These are phyloP conservation scores for Trichoderma polysporum DNA, from an alignment of 2,329 filamentous ascomycete species.

Conservation along the genomic window DNA sequence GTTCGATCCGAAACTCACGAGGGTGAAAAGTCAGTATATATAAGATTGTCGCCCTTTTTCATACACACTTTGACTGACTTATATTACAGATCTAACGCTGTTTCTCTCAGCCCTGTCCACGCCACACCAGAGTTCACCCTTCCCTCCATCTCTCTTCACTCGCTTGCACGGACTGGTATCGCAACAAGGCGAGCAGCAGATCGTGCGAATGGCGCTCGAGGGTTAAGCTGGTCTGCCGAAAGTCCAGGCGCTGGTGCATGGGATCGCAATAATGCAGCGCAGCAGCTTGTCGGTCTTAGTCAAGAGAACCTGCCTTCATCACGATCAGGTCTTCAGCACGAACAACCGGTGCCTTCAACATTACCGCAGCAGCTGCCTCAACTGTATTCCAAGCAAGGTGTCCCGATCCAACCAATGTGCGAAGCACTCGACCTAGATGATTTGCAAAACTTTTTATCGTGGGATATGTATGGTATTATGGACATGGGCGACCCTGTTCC, in stretches of 20 bases:
- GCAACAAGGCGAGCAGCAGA: conserved; percentile 21
- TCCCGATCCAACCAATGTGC: conserved; percentile 31
- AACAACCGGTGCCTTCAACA: conserved; percentile 33
- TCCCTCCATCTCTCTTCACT: conserved; percentile 28
- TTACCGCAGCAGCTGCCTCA: neutral
- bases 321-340: conserved; percentile 38
- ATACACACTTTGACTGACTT: neutral
- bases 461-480: conserved; percentile 44
- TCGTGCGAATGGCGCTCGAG: conserved; percentile 20
- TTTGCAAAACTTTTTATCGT: conserved; percentile 40
- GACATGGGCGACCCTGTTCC: conserved; percentile 40
- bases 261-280: conserved; percentile 30
- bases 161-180: conserved; percentile 25
- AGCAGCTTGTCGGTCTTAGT: conserved; percentile 30
- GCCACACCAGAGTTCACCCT: conserved; percentile 25
- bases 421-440: conserved; percentile 40
- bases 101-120: conserved; percentile 20
- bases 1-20: conserved; percentile 27
- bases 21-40: conserved; percentile 23
- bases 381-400: neutral
- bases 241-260: conserved; percentile 28
- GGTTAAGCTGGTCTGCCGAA: conserved; percentile 27
- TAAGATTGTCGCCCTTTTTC: neutral
- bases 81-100: conserved; percentile 21
- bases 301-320: conserved; percentile 26